Evolutionary conservation across 2,329 filamentous ascomycete genomes (phyloP).

Genomic region (Ambrosiella beaveri): DNA sequence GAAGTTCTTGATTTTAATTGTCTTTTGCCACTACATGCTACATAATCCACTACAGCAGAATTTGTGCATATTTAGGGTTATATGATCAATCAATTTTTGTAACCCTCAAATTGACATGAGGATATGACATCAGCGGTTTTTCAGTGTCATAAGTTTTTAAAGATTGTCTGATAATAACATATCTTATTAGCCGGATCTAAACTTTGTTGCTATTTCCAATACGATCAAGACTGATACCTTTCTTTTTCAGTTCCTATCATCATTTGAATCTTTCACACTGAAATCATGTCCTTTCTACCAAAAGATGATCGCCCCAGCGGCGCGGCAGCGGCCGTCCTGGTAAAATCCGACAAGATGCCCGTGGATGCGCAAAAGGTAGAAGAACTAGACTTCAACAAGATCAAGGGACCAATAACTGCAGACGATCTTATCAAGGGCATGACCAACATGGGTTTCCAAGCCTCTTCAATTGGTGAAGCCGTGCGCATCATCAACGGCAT

Average conservation of each 20-base stretch:
- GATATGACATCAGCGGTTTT: too few relatives aligned
- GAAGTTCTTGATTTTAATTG: too few relatives aligned
- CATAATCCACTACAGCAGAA: too few relatives aligned
- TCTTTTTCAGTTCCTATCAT: too few relatives aligned
- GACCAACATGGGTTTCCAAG: conserved; percentile 64
- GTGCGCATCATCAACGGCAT: conserved; percentile 89
- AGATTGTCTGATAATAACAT: too few relatives aligned
- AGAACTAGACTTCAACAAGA: conserved; percentile 81
- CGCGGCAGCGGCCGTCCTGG: conserved; percentile 67
- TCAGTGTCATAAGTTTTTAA: too few relatives aligned
- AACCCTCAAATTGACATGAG: too few relatives aligned
- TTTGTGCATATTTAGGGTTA: too few relatives aligned
- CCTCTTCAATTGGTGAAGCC: conserved; percentile 62
- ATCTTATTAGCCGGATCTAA: too few relatives aligned
- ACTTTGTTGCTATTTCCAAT: neutral
- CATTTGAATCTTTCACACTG: neutral
- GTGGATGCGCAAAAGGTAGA: conserved; percentile 62
- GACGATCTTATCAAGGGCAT: conserved; percentile 71
- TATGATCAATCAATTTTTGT: too few relatives aligned
- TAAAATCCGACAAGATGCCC: conserved; percentile 68
- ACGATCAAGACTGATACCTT: neutral
- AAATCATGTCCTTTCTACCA: conserved; percentile 9
- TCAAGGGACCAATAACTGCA: conserved; percentile 63
- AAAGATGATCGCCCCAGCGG: conserved; percentile 34
- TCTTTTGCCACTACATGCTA: too few relatives aligned